Conservation (phyloP, 805 yeast genomes). For the Candida vartiovaarae region DNA sequence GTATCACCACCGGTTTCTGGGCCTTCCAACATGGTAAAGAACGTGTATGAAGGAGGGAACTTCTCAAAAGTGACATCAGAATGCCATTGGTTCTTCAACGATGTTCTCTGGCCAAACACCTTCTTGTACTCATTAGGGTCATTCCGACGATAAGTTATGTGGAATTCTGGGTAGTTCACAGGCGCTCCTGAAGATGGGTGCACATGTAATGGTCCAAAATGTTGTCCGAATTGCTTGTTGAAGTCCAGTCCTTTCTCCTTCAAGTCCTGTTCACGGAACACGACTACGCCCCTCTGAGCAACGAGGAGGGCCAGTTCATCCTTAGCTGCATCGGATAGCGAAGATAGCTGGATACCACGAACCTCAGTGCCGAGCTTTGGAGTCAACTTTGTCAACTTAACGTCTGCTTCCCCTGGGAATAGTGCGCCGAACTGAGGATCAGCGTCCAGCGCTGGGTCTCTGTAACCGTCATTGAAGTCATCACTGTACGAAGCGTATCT, state of each 20-base stretch:
- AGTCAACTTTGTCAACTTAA: slow-evolving; percentile 37
- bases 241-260: slow-evolving; percentile 44
- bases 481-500: slow-evolving; percentile 41
- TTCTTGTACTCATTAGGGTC: slow-evolving; percentile 27
- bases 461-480: slow-evolving; percentile 39
- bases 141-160: slow-evolving; percentile 48
- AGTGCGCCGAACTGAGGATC: slow-evolving; percentile 48
- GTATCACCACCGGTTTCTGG: slow-evolving; percentile 73
- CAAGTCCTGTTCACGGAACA: slow-evolving; percentile 62
- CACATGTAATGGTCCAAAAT: slow-evolving; percentile 65
- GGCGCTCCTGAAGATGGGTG: slow-evolving; percentile 76
- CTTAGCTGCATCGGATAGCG: slow-evolving; percentile 45
- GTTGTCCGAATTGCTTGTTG: slow-evolving; percentile 44
- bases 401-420: slow-evolving; percentile 31
- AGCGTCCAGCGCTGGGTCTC: slow-evolving; percentile 63
- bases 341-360: slow-evolving; percentile 50
- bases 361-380: slow-evolving; percentile 70
- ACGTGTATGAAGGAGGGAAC: slow-evolving; percentile 68
- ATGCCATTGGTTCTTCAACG: slow-evolving; percentile 43
- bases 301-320: slow-evolving; percentile 64
- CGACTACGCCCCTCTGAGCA: slow-evolving; percentile 65
- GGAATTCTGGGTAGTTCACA: slow-evolving; percentile 49
- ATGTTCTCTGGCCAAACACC: slow-evolving; percentile 20
- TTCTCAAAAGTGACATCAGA: slow-evolving; percentile 69
- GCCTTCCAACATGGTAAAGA: slow-evolving; percentile 54